Conservation (phyloP, 139 green algal species). For the Axilococcus clingmanii region DNA sequence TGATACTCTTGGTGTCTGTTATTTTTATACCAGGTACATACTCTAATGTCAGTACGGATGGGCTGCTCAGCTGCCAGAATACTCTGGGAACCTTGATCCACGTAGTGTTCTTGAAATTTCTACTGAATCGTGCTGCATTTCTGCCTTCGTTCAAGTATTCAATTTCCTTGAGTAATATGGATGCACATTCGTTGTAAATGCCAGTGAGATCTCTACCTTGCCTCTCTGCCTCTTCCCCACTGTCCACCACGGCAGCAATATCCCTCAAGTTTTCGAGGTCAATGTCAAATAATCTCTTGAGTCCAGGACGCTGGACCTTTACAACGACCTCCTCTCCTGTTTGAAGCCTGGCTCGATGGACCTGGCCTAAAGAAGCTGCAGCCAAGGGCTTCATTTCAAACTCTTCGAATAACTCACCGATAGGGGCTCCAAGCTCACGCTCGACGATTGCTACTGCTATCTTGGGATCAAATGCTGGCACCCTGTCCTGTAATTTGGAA, state of each 20-base stretch:
- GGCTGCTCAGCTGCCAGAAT: constrained; percentile 72
- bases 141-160: constrained; percentile 49
- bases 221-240: constrained; percentile 21
- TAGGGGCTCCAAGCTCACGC: constrained; percentile 55
- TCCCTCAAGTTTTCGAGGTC: constrained; percentile 94
- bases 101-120: constrained; percentile 55
- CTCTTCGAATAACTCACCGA: constrained; percentile 67
- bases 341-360: constrained; percentile 77
- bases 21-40: constrained; percentile 89
- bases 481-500: constrained; percentile 92
- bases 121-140: constrained; percentile 43
- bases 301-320: constrained; percentile 94
- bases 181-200: constrained; percentile 41
- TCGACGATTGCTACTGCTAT: constrained; percentile 78
- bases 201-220: constrained; percentile 34
- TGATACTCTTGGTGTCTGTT: constrained; percentile 37
- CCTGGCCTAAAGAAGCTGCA: constrained; percentile 87
- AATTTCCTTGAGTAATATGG: constrained; percentile 44
- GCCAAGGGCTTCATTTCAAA: constrained; percentile 86
- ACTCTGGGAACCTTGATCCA: constrained; percentile 62
- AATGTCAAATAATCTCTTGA: constrained; percentile 95
- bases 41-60: constrained; percentile 84
- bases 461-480: constrained; percentile 79
- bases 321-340: constrained; percentile 78
- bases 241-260: constrained; percentile 65